Evolutionary conservation across 768 basidiomycete species (phyloP).

Genomic region (Boletellus sp.): DNA sequence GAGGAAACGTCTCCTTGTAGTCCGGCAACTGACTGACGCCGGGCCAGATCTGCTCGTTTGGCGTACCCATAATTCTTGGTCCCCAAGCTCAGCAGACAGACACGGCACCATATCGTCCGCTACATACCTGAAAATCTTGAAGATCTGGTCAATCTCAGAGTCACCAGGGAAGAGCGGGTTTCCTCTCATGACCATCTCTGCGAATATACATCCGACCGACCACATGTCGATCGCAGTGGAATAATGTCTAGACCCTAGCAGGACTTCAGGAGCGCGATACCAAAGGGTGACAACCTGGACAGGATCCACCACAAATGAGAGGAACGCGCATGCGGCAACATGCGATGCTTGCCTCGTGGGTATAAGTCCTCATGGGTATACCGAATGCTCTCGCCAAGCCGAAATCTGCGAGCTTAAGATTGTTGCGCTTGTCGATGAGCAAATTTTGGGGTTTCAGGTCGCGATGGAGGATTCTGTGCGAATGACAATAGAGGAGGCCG

Average conservation of each 20-base stretch:
- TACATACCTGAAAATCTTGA: conserved; percentile 91
- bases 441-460: conserved; percentile 97
- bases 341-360: conserved; percentile 76
- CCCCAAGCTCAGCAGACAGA: conserved; percentile 1
- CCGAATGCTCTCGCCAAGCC: conserved; percentile 96
- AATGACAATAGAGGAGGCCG: conserved; percentile 91
- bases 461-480: conserved; percentile 93
- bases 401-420: conserved; percentile 95
- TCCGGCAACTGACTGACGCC: conserved; percentile 86
- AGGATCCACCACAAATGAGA: conserved; percentile 8
- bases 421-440: conserved; percentile 83
- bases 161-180: conserved; percentile 95
- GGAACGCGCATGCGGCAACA: not conserved
- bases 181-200: conserved; percentile 95
- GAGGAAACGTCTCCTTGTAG: conserved; percentile 95
- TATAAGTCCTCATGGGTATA: conserved; percentile 98
- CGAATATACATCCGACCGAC: conserved; percentile 99
- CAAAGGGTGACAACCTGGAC: conserved; percentile 94
- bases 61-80: conserved; percentile 86
- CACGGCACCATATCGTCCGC: not conserved
- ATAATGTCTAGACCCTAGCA: conserved; percentile 94
- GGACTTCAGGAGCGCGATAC: conserved; percentile 98
- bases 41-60: conserved; percentile 88
- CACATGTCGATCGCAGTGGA: conserved; percentile 99
- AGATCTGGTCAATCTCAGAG: conserved; percentile 99